Evolutionary conservation across 2,329 filamentous ascomycete genomes (phyloP).

Genomic region (Neopestalotiopsis sp.): DNA sequence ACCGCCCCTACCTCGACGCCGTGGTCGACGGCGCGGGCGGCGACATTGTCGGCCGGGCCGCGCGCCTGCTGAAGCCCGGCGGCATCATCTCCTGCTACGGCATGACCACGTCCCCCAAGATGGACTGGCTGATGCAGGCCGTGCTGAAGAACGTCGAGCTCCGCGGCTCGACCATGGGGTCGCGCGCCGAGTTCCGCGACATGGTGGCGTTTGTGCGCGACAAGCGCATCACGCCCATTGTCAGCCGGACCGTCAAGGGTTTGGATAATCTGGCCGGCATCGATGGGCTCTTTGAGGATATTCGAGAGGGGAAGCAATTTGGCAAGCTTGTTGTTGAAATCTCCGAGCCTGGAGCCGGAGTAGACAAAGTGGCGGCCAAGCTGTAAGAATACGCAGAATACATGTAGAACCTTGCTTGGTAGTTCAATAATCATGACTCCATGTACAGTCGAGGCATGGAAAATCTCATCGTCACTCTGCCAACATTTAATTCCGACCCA

Average conservation of each 20-base stretch:
- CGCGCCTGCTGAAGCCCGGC: slow-evolving; percentile 75
- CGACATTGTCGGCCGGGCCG: slow-evolving; percentile 74
- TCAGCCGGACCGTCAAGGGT: slow-evolving; percentile 76
- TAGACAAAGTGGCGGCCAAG: slow-evolving; percentile 39
- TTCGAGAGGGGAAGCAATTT: slow-evolving; percentile 85
- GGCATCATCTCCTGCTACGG: slow-evolving; percentile 88
- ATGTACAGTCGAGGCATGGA: background rate
- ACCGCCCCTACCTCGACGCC: slow-evolving; percentile 74
- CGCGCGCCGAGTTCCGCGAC: slow-evolving; percentile 83
- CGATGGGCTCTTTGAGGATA: slow-evolving; percentile 82
- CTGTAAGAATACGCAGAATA: slow-evolving; percentile 35
- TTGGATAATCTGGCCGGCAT: slow-evolving; percentile 80
- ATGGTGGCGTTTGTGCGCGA: slow-evolving; percentile 84
- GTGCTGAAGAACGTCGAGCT: slow-evolving; percentile 89
- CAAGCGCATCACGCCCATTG: slow-evolving; percentile 75
- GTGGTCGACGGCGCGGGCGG: slow-evolving; percentile 92
- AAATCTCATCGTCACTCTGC: background rate
- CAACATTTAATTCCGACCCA: background rate
- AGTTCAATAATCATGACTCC: background rate
- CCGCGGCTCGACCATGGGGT: slow-evolving; percentile 88
- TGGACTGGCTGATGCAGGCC: slow-evolving; percentile 84
- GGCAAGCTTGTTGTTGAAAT: slow-evolving; percentile 89
- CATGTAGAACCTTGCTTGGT: background rate
- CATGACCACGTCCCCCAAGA: slow-evolving; percentile 86
- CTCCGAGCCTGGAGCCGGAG: slow-evolving; percentile 36